Evolutionary conservation across 805 yeast genomes (phyloP).

Genomic region (Candida parachauliodes): DNA sequence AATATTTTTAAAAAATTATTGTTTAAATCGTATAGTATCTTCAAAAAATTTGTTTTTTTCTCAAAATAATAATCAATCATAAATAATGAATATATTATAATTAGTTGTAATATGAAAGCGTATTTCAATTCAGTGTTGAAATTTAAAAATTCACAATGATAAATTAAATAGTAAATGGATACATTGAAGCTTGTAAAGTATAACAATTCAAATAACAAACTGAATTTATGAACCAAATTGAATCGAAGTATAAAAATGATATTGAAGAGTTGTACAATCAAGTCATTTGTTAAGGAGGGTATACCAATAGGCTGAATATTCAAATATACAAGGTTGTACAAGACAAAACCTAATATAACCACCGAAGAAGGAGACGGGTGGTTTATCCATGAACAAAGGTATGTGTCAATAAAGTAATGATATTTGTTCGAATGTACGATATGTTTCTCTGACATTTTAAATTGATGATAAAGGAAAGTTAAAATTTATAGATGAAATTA

Average conservation of each 20-base stretch:
- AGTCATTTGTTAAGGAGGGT: background rate
- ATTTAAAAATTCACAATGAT: background rate
- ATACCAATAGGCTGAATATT: background rate
- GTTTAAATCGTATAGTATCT: slow-evolving; percentile 1
- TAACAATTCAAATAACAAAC: background rate
- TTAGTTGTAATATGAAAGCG: slow-evolving; percentile 1
- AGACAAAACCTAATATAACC: background rate
- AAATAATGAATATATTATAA: slow-evolving; percentile 1
- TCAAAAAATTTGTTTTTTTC: background rate
- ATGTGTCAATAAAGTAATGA: background rate
- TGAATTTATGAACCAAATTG: background rate
- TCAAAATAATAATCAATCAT: background rate
- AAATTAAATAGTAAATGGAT: background rate
- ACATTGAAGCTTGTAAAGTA: background rate
- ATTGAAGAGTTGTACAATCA: slow-evolving; percentile 1
- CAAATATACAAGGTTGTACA: background rate
- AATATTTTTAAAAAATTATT: slow-evolving; percentile 6
- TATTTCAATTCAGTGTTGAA: background rate
- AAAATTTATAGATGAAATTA: too few relatives aligned
- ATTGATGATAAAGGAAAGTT: too few relatives aligned
- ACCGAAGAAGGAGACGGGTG: slow-evolving; percentile 3
- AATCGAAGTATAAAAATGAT: slow-evolving; percentile 2
- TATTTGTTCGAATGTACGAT: background rate
- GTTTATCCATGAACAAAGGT: background rate
- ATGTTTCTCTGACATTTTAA: background rate